Percentiles rank a stretch among this genome's conserved stretches.
Evolutionary conservation across 2,329 filamentous ascomycete genomes (phyloP).

Genomic region (Pyrenochaeta sp.): DNA sequence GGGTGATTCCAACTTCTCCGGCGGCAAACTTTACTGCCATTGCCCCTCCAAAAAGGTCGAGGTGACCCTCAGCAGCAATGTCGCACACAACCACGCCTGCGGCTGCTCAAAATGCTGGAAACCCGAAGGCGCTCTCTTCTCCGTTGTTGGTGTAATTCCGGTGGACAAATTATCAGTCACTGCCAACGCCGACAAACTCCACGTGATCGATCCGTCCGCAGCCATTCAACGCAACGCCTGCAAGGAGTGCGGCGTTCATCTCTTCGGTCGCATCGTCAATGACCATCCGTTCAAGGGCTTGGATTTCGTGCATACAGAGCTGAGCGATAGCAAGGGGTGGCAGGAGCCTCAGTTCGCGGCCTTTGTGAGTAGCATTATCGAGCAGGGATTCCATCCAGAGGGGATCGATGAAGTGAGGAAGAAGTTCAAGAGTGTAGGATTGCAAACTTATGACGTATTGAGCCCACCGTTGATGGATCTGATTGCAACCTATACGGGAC

Average conservation of each 20-base stretch:
- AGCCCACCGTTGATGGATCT: constrained; percentile 70
- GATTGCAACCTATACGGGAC: constrained; percentile 59
- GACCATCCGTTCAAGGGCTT: constrained; percentile 73
- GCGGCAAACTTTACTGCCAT: constrained; percentile 69
- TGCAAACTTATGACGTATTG: constrained; percentile 70
- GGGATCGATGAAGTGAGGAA: constrained; percentile 64
- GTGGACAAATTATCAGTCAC: constrained; percentile 64
- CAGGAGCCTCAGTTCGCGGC: constrained; percentile 76
- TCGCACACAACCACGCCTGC: constrained; percentile 75
- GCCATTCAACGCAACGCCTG: constrained; percentile 61
- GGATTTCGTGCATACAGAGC: constrained; percentile 73
- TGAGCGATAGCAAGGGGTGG: constrained; percentile 69
- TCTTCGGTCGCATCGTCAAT: constrained; percentile 71
- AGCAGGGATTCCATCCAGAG: constrained; percentile 69
- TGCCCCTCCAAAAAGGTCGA: constrained; percentile 66
- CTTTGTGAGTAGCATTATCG: constrained; percentile 73
- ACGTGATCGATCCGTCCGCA: constrained; percentile 64
- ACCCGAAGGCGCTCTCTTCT: constrained; percentile 69
- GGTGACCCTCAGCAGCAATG: constrained; percentile 65
- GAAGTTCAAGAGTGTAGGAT: constrained; percentile 62
- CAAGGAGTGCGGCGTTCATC: constrained; percentile 63
- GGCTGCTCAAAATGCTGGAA: constrained; percentile 79
- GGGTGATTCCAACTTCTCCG: constrained; percentile 63
- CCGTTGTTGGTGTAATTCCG: constrained; percentile 69
- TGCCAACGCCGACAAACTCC: constrained; percentile 66